Percentiles rank a stretch among this genome's conserved stretches.
Evolutionary conservation across 2,329 filamentous ascomycete genomes (phyloP).

Genomic region (Hyphodiscus sp.): DNA sequence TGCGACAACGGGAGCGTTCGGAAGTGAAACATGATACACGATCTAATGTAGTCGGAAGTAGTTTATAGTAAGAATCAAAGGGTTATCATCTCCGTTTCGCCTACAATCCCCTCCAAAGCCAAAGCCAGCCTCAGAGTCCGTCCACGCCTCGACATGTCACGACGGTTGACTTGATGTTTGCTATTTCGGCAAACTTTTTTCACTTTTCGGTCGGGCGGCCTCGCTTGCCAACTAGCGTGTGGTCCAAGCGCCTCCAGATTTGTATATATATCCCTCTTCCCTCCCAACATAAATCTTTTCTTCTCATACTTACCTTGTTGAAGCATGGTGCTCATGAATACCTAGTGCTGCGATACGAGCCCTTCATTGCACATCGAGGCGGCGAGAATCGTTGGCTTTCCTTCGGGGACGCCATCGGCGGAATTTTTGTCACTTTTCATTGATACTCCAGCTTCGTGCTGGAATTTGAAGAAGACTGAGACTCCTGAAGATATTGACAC

Average conservation of each 20-base stretch:
- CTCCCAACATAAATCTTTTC: conserved; percentile 1
- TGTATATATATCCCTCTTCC: neutral
- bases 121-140: too few species aligned
- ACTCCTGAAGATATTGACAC: neutral
- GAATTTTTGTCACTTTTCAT: conserved; percentile 36
- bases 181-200: too few species aligned
- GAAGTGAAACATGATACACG: too few species aligned
- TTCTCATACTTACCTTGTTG: conserved; percentile 32
- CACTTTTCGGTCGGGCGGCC: too few species aligned
- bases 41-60: too few species aligned
- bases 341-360: conserved; percentile 30
- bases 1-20: too few species aligned
- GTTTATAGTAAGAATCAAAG: too few species aligned
- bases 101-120: too few species aligned
- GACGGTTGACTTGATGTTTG: too few species aligned
- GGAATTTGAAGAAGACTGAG: conserved; percentile 32
- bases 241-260: neutral
- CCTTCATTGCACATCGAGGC: conserved; percentile 53
- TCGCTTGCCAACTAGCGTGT: neutral
- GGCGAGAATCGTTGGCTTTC: conserved; percentile 34
- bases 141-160: too few species aligned
- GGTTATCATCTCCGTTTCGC: too few species aligned
- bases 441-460: conserved; percentile 28
- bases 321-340: conserved; percentile 37
- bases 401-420: conserved; percentile 29